A percentile compares a stretch with the other conserved stretches of the same genome.
Conservation (phyloP, 768 basidiomycete species). For the Leccinum subtestaceum region DNA sequence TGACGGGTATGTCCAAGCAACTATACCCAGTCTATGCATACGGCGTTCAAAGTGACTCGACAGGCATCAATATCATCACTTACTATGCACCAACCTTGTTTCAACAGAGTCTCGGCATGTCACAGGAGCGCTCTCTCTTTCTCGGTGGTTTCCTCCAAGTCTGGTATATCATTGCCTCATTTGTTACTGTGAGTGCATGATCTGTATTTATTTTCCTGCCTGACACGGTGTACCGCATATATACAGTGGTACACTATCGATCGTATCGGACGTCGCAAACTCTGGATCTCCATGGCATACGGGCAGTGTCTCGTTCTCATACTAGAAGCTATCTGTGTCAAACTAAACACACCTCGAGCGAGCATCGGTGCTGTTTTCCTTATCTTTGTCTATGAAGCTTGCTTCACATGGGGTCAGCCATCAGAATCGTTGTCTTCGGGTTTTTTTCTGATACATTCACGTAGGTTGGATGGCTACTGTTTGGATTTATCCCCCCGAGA, state of each 20-base stretch:
- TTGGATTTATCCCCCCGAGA: constrained; percentile 9
- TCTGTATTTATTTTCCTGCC: neutral
- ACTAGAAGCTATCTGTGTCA: constrained; percentile 7
- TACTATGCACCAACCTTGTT: constrained; percentile 11
- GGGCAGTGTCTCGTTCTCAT: constrained; percentile 9
- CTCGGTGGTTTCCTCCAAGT: constrained; percentile 9
- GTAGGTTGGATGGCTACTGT: constrained; percentile 10
- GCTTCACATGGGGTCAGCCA: constrained; percentile 9
- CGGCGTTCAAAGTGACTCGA: neutral
- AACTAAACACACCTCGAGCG: constrained; percentile 1
- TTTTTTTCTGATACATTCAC: neutral
- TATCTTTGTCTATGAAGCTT: constrained; percentile 8
- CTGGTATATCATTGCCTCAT: constrained; percentile 8
- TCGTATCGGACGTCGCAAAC: constrained; percentile 9
- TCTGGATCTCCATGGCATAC: constrained; percentile 9
- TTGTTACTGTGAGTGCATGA: constrained; percentile 3
- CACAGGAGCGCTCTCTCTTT: constrained; percentile 3
- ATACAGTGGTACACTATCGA: constrained; percentile 9
- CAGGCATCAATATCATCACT: constrained; percentile 11
- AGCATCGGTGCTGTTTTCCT: constrained; percentile 9
- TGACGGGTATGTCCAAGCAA: constrained; percentile 4
- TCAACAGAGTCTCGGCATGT: constrained; percentile 8
- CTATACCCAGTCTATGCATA: neutral
- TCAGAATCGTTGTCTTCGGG: neutral
- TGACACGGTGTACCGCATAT: neutral